Conservation (phyloP, 2,329 filamentous ascomycete species). For the Pseudogymnoascus sp. region DNA sequence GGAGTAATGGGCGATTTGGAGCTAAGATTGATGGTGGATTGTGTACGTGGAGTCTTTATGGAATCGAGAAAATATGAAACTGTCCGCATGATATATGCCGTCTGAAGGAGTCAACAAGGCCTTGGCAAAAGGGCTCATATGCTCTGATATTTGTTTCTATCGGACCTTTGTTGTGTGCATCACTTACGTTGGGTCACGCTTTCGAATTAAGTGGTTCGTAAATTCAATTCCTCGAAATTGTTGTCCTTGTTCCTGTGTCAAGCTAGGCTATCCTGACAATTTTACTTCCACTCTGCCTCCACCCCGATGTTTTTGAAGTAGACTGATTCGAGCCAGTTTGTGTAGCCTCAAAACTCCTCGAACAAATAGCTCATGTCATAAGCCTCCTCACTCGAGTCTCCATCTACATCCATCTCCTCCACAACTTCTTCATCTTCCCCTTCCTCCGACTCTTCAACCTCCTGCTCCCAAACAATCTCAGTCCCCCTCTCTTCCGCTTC, state of each 20-base stretch:
- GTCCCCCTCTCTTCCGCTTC: not conserved
- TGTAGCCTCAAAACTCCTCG: not conserved
- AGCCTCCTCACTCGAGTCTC: not conserved
- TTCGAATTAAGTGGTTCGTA: not conserved
- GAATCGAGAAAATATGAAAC: not conserved
- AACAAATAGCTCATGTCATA: not conserved
- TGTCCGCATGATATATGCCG: not conserved
- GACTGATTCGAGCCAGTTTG: no score
- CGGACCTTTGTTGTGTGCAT: not conserved
- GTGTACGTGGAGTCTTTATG: not conserved
- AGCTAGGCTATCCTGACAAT: not conserved
- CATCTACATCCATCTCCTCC: not conserved
- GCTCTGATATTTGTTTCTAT: not conserved
- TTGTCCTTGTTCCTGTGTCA: not conserved
- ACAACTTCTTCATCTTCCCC: not conserved
- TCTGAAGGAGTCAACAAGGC: not conserved
- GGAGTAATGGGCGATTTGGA: not conserved
- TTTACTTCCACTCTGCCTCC: not conserved
- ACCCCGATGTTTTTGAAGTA: not conserved
- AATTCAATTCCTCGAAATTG: not conserved
- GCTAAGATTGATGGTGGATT: not conserved
- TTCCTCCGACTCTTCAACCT: not conserved
- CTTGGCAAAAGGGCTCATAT: not conserved
- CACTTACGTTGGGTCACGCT: not conserved
- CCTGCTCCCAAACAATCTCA: not conserved